These are phyloP conservation scores for Aquilaria agallochum DNA, from an alignment of 441 rosid species.

Conservation along the genomic window DNA sequence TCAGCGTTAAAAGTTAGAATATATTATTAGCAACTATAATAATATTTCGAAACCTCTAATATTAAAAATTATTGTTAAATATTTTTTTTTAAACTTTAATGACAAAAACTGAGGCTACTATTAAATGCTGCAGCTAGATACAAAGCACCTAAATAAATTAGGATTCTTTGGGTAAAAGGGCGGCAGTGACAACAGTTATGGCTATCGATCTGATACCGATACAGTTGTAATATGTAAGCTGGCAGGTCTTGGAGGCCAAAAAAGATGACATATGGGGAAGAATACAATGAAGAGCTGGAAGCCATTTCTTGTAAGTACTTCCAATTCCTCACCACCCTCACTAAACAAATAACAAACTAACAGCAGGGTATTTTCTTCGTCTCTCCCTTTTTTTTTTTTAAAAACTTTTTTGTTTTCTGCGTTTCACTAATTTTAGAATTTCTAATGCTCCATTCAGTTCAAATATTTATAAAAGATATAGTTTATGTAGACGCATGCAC, in stretches of 20 bases:
- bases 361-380: background rate
- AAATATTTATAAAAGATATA: background rate
- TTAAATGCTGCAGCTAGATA: background rate
- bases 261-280: slow-evolving; percentile 32
- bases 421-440: background rate
- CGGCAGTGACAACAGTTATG: slow-evolving; percentile 9
- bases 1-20: too few relatives aligned
- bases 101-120: background rate
- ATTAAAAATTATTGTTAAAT: too few relatives aligned
- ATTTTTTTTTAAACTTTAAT: background rate
- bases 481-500: background rate
- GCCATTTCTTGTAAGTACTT: slow-evolving; percentile 22
- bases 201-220: slow-evolving; percentile 25
- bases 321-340: background rate
- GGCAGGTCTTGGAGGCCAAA: slow-evolving; percentile 37
- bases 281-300: slow-evolving; percentile 44
- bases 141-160: background rate
- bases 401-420: background rate
- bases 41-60: too few relatives aligned
- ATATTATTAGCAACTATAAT: too few relatives aligned
- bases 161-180: slow-evolving; percentile 1
- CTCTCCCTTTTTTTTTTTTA: background rate
- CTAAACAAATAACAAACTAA: background rate
- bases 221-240: slow-evolving; percentile 20
- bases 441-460: background rate